A percentile compares a stretch with the other conserved stretches of the same genome.
Conservation (phyloP, 306 rosid genomes). For the Prosopis cineraria region DNA sequence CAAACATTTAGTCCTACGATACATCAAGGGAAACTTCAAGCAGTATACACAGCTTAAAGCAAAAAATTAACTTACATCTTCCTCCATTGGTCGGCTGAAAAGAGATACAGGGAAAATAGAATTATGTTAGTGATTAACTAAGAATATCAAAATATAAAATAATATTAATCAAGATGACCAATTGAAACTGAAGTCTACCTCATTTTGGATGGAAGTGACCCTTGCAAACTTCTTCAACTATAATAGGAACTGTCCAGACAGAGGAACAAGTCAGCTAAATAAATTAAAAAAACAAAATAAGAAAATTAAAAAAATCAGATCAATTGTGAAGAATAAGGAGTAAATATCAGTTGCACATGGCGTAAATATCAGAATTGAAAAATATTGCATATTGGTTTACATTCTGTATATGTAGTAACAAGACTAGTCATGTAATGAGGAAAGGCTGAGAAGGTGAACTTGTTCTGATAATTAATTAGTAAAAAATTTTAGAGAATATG, state of each 20-base stretch:
- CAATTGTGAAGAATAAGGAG: background rate
- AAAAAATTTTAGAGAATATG: background rate
- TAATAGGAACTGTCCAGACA: background rate
- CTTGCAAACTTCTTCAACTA: background rate
- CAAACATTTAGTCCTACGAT: background rate
- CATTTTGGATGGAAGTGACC: conserved; percentile 25
- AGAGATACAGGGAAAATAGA: background rate
- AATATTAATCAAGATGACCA: background rate
- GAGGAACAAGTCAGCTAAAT: background rate
- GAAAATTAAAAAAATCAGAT: background rate
- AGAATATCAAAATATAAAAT: background rate
- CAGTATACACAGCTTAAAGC: background rate
- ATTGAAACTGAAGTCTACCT: conserved; percentile 29
- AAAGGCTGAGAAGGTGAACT: background rate
- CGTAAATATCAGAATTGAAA: background rate
- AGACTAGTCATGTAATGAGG: background rate
- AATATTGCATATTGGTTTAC: background rate
- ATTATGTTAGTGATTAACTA: conserved; percentile 2
- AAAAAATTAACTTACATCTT: conserved; percentile 64
- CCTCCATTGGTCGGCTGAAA: conserved; percentile 74
- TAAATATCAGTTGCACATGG: background rate
- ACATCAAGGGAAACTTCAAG: background rate
- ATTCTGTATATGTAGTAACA: too few relatives aligned
- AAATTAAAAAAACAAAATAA: background rate
- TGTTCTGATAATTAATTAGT: background rate